A percentile compares a stretch with the other conserved stretches of the same genome.
phyloP scores from a whole-genome alignment of 75 land plant genomes.

The Cunninghamia lanceolata region DNA sequence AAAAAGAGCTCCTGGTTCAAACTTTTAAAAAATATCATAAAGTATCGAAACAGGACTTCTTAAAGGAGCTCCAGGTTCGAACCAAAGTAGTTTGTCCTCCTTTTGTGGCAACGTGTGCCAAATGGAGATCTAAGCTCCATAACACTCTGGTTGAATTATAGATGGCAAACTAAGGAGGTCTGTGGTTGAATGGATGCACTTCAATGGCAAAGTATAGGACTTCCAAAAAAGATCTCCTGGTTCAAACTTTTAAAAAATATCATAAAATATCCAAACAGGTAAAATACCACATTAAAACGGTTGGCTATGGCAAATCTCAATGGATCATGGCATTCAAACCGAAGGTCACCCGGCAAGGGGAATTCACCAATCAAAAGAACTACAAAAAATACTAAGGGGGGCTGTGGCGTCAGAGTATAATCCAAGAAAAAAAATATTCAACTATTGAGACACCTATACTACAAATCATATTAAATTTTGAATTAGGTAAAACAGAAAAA shows the following conservation, averaged over 20 bases:
- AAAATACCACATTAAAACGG: neutral
- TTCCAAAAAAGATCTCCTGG: neutral
- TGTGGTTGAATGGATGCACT: neutral
- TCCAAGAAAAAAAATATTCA: neutral
- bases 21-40: no score
- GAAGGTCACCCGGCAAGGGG: neutral
- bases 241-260: neutral
- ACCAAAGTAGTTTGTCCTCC: no score
- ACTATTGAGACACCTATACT: no score
- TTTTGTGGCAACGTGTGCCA: neutral
- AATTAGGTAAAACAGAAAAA: no score
- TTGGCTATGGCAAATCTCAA: neutral
- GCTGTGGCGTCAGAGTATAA: neutral
- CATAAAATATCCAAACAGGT: neutral
- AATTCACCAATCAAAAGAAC: neutral
- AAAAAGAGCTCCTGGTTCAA: neutral
- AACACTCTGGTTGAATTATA: neutral
- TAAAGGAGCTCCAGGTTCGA: neutral
- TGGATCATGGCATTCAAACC: neutral
- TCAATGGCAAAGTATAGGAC: neutral
- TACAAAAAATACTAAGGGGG: neutral
- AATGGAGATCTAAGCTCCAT: neutral
- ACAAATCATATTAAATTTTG: neutral
- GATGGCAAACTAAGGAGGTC: neutral
- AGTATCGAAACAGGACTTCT: no score